phyloP scores from a whole-genome alignment of 371 early-diverging fungal genomes.

The Entomophthora muscae region DNA sequence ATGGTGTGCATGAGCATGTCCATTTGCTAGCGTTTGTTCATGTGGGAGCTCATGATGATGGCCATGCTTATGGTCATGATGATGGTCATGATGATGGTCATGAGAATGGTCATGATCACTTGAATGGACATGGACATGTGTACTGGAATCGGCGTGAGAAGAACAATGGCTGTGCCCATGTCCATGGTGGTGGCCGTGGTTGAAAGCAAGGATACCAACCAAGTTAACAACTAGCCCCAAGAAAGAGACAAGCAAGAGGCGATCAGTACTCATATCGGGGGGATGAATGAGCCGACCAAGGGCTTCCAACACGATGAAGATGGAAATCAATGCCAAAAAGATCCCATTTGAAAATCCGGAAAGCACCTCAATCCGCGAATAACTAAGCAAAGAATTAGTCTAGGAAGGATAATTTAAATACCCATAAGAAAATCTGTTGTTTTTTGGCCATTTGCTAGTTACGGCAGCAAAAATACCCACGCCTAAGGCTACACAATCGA shows the following conservation, averaged over 20 bases:
- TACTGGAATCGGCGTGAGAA: constrained; percentile 24
- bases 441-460: constrained; percentile 78
- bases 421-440: constrained; percentile 59
- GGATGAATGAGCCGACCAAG: constrained; percentile 70
- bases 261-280: constrained; percentile 70
- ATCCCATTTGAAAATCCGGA: constrained; percentile 85
- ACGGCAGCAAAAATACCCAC: constrained; percentile 76
- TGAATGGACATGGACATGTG: constrained; percentile 15
- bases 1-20: no score
- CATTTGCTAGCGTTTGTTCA: no score
- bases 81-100: constrained; percentile 23
- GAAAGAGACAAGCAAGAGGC: constrained; percentile 67
- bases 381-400: constrained; percentile 25
- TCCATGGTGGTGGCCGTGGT: constrained; percentile 60
- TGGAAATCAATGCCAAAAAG: constrained; percentile 68
- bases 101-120: constrained; percentile 31
- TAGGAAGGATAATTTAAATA: constrained; percentile 13
- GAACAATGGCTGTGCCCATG: constrained; percentile 30
- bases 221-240: constrained; percentile 81
- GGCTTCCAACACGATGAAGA: constrained; percentile 79
- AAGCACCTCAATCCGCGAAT: constrained; percentile 73
- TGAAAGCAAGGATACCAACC: constrained; percentile 83
- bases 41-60: constrained; percentile 25
- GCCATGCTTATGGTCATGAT: constrained; percentile 25
- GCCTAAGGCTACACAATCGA: constrained; percentile 82